phyloP scores from a whole-genome alignment of 108 stramenopile genomes.

The Fistulifera pelliculosa region DNA sequence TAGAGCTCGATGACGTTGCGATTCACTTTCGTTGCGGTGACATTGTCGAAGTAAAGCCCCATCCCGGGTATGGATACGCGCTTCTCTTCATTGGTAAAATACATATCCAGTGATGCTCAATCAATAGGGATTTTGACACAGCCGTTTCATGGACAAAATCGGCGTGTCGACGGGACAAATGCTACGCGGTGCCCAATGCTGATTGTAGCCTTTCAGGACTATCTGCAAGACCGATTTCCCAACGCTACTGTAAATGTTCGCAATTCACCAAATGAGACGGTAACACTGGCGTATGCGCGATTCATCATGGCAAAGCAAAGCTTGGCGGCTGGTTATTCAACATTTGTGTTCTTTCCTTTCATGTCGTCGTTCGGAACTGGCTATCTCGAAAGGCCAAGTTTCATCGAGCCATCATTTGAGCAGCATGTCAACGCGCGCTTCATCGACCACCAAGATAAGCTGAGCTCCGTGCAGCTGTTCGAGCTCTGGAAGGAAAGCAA shows the following conservation, averaged over 20 bases:
- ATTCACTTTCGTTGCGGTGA: constrained; percentile 23
- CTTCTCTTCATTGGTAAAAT: neutral
- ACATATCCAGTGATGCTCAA: neutral
- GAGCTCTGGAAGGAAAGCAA: neutral
- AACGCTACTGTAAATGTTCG: constrained; percentile 4
- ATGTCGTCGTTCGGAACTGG: constrained; percentile 3
- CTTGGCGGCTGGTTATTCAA: constrained; percentile 6
- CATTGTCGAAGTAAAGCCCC: neutral
- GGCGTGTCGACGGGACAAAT: neutral
- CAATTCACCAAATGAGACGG: constrained; percentile 6
- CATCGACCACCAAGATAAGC: neutral
- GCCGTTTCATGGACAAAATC: constrained; percentile 2
- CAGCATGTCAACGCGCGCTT: neutral
- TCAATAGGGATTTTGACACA: constrained; percentile 19
- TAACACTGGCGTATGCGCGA: constrained; percentile 10
- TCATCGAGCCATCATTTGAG: no score
- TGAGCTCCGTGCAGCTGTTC: neutral
- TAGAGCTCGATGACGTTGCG: constrained; percentile 10
- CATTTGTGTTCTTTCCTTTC: constrained; percentile 2
- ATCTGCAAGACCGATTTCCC: constrained; percentile 12
- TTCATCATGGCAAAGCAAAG: constrained; percentile 2
- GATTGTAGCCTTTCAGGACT: constrained; percentile 1
- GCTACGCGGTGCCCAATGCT: neutral
- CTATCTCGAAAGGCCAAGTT: no score
- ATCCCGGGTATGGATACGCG: constrained; percentile 5